Evolutionary conservation across 495 filamentous ascomycete genomes (phyloP), one percentile per base, ranked within the genome.

Genomic region (Tuber indicum): DNA sequence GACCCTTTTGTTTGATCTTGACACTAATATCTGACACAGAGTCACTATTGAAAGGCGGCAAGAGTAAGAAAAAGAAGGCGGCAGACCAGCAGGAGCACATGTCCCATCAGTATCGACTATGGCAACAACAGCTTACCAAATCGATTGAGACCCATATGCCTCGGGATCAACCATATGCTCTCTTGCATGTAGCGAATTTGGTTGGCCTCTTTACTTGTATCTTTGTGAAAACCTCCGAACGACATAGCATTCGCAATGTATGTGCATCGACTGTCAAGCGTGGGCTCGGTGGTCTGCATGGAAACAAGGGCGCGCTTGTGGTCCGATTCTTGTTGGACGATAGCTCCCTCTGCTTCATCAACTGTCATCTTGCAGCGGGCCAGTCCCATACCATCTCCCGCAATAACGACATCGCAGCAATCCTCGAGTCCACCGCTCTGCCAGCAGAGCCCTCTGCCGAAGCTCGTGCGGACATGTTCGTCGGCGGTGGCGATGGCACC

Each of bases 251-350:
- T 83, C 91, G 88, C 72, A 92, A 92, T 80, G 85, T 99, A 71
- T 89, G 88, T 78, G 91, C 89, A 45, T 89, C 92, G 45, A 93
- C 98, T 82, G 90, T 99, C 75, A 99, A 99, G 85, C 91, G 94
- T 46, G 96, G 96, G 70, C 93, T 99, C 90, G 94, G 94, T 73
- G 96, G 96, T 66, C 85, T 93, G 70, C 92, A 97, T 81, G 96
- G 96, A 0, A 99, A 99, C 85, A 99, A 99, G 89, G 94, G 94
- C 75, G 95, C 95, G n/a, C 89, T 99, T 72, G 86, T 98, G 74
- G 86, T 97, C 46, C 93, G 96, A 43, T 96, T 99, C 82, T 86
- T 94, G 73, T 85, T 99, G 0, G 96, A 99, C 78, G 94, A 98
- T 81, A 94, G 89, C 72, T 97, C 94, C 2, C 84, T 99, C 52